Base-by-base conservation (phyloP, 179 eudicot species). In the Nepenthes alata region DNA sequence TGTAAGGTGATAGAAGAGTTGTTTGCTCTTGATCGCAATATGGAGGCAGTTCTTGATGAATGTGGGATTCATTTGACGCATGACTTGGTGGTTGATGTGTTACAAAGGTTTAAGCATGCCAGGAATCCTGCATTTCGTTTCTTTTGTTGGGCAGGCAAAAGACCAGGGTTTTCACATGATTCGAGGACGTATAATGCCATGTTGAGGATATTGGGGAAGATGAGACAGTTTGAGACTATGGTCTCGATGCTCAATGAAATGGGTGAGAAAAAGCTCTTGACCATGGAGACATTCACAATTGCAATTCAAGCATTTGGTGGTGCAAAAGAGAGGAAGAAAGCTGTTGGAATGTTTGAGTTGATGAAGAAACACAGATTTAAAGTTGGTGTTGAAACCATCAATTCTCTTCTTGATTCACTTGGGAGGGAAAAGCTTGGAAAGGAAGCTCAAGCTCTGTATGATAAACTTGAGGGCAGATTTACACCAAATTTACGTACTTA, bases 41-140 rank as follows among this genome's bases (percentile, higher is more conserved):
- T 93, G 98, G 98, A 85, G 76, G 90, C 84, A 2, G 96, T 89
- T 69, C 85, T 93, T 61, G 90, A 87, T 71, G 88, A 83, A 48
- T 81, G 83, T 70, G 83, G 76, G 66, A 55, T 91, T 41, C 71
- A 72, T 9, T 70, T 91, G 70, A 82, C 73, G 37, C 84, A 77
- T 80, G 89, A 81, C 68, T 67, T 91, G 75, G 95, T 86, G 37
- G 72, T 80, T 62, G 83, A 76, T 61, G 98, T 91, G 4, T 74
- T 91, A 73, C 69, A 59, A 48, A 71, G 96, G 74, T 91, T 86
- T 71, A 80, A 72, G 72, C 91, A 86, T 62, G 96, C 98, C 6
- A 65, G 96, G 63, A 78, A 78, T 55, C 91, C 96, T 2, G 98
- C 98, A 11, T 84, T 89, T 68, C 77, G 96, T 39, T 91, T 91